A percentile compares a stretch with the other conserved stretches of the same genome.
Conservation (phyloP, 1,139 yeast species). For the Tardiomyces depauwii region DNA sequence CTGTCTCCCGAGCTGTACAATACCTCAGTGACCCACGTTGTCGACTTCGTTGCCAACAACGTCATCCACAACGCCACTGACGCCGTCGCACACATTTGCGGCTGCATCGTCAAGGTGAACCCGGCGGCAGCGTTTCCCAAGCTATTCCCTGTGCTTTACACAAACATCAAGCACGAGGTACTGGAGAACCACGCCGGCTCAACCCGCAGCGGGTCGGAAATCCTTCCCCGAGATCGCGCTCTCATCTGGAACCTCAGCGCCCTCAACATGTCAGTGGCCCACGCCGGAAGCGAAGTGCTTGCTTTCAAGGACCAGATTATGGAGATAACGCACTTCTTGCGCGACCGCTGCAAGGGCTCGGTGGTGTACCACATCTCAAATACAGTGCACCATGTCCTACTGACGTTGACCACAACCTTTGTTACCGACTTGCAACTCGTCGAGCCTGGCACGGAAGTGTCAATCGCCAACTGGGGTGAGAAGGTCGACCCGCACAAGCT, state of each 20-base stretch:
- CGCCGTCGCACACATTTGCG: conserved; percentile 59
- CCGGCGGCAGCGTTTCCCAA: conserved; percentile 38
- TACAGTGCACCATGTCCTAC: conserved; percentile 55
- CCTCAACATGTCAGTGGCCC: conserved; percentile 60
- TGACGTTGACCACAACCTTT: conserved; percentile 43
- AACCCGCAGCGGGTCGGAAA: conserved; percentile 53
- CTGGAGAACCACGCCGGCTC: conserved; percentile 80
- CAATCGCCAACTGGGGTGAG: conserved; percentile 24
- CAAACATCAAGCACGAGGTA: conserved; percentile 55
- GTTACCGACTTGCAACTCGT: conserved; percentile 8
- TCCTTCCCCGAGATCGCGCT: conserved; percentile 67
- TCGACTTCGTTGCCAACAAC: conserved; percentile 46
- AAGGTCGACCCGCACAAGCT: conserved; percentile 31
- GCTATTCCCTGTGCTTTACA: conserved; percentile 36
- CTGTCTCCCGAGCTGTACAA: conserved; percentile 54
- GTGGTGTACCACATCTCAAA: conserved; percentile 32
- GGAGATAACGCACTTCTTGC: conserved; percentile 40
- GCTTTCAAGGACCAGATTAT: conserved; percentile 36
- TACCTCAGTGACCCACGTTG: conserved; percentile 39
- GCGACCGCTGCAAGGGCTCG: conserved; percentile 62
- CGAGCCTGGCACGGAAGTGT: conserved; percentile 3
- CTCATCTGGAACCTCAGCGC: conserved; percentile 64
- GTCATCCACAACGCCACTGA: conserved; percentile 59
- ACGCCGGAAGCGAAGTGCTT: conserved; percentile 45
- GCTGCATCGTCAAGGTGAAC: conserved; percentile 53